Conservation (phyloP, 331 rosid genomes). For the Spiraea crenata region DNA sequence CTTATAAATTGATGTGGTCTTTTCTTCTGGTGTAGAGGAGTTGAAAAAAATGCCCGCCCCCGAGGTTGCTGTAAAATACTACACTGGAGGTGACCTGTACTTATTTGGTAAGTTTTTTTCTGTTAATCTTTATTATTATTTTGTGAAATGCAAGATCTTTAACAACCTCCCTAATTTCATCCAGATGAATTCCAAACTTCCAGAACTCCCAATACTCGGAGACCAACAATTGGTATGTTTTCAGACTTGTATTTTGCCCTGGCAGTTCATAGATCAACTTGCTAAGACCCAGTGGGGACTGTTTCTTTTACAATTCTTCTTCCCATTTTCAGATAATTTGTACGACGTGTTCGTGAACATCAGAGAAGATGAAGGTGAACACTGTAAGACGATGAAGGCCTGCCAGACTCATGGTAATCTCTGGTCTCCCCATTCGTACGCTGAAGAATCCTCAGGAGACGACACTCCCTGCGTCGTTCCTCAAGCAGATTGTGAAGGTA, state of each 20-base stretch:
- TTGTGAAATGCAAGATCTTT: slow-evolving; percentile 10
- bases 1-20: slow-evolving; percentile 26
- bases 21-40: slow-evolving; percentile 51
- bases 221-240: slow-evolving; percentile 79
- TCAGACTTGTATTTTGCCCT: slow-evolving; percentile 7
- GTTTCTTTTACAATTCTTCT: not conserved
- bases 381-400: slow-evolving; percentile 97
- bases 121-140: slow-evolving; percentile 13
- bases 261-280: slow-evolving; percentile 10
- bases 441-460: slow-evolving; percentile 43
- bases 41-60: slow-evolving; percentile 82
- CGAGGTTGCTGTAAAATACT: slow-evolving; percentile 91
- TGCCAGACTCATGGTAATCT: slow-evolving; percentile 91
- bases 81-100: slow-evolving; percentile 86
- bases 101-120: slow-evolving; percentile 64
- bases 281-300: not conserved
- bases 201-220: slow-evolving; percentile 78
- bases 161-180: slow-evolving; percentile 23
- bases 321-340: slow-evolving; percentile 55
- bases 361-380: slow-evolving; percentile 98
- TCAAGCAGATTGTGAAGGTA: slow-evolving; percentile 68
- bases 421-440: slow-evolving; percentile 76
- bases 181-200: slow-evolving; percentile 98
- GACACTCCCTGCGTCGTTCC: slow-evolving; percentile 33
- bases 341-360: slow-evolving; percentile 82